Evolutionary conservation across 2,329 filamentous ascomycete species (phyloP).

Genomic region (Grosmannia huntii): DNA sequence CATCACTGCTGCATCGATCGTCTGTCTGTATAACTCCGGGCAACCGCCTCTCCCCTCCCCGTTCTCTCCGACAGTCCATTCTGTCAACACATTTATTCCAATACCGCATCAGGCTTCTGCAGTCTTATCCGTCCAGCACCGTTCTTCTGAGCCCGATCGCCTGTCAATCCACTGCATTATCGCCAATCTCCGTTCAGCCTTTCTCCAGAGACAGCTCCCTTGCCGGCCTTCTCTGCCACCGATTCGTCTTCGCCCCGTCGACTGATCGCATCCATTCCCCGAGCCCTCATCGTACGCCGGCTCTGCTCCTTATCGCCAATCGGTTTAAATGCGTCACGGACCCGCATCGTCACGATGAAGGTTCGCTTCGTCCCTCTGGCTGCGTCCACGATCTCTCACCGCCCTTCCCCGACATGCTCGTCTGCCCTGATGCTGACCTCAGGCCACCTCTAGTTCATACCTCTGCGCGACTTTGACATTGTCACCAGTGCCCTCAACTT

Average conservation of each 20-base stretch:
- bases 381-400: background rate
- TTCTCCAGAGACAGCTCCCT: background rate
- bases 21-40: background rate
- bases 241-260: background rate
- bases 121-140: background rate
- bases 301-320: background rate
- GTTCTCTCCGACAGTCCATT: background rate
- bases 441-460: constrained; percentile 57
- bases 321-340: background rate
- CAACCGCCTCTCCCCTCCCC: background rate
- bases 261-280: background rate
- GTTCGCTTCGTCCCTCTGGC: too few species aligned
- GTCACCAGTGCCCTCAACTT: constrained; percentile 92
- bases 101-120: background rate
- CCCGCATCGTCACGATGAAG: constrained; percentile 2
- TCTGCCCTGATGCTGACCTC: background rate
- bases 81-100: background rate
- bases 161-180: too few species aligned
- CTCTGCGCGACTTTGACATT: constrained; percentile 79
- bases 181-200: background rate
- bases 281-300: background rate
- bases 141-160: too few species aligned
- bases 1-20: background rate
- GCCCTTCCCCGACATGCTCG: background rate
- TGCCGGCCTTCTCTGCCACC: background rate